Evolutionary conservation across 2,329 filamentous ascomycete species (phyloP).

Genomic region (Claviceps cyperi): DNA sequence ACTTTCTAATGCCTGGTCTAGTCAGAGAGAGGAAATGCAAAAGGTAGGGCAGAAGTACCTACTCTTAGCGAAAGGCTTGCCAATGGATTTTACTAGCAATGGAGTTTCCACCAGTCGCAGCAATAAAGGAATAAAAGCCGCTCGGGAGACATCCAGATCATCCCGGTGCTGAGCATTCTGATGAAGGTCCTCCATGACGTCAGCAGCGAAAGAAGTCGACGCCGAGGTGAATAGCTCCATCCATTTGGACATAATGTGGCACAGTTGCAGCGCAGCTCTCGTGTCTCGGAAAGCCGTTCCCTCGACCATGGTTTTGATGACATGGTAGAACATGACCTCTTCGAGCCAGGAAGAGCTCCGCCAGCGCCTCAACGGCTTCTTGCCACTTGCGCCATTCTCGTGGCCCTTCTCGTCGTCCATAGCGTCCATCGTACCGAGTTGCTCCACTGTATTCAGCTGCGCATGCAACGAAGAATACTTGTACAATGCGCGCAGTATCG

Average conservation of each 20-base stretch:
- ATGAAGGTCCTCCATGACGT: constrained; percentile 32
- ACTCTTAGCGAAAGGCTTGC: constrained; percentile 39
- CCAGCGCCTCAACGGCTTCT: constrained; percentile 28
- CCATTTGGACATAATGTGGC: constrained; percentile 39
- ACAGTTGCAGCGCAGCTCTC: constrained; percentile 35
- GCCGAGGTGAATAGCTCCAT: constrained; percentile 42
- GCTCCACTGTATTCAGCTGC: constrained; percentile 5
- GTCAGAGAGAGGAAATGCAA: background rate
- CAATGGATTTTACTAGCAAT: constrained; percentile 37
- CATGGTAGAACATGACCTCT: constrained; percentile 85
- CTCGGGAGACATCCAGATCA: constrained; percentile 45
- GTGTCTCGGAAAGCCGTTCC: constrained; percentile 31
- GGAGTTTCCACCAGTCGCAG: constrained; percentile 47
- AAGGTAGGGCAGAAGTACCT: constrained; percentile 3
- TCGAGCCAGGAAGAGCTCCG: constrained; percentile 49
- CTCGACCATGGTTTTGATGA: constrained; percentile 69
- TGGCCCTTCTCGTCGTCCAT: constrained; percentile 1
- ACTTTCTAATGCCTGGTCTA: constrained; percentile 28
- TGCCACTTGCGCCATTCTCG: constrained; percentile 7
- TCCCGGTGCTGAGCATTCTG: constrained; percentile 31
- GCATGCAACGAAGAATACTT: constrained; percentile 40
- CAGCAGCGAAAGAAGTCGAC: constrained; percentile 31
- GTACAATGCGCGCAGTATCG: constrained; percentile 40
- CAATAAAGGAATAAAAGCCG: constrained; percentile 49
- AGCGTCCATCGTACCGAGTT: constrained; percentile 3